These are phyloP conservation scores for Strobilomyces echinocephalus DNA, from an alignment of 768 basidiomycete genomes.

Conservation along the genomic window DNA sequence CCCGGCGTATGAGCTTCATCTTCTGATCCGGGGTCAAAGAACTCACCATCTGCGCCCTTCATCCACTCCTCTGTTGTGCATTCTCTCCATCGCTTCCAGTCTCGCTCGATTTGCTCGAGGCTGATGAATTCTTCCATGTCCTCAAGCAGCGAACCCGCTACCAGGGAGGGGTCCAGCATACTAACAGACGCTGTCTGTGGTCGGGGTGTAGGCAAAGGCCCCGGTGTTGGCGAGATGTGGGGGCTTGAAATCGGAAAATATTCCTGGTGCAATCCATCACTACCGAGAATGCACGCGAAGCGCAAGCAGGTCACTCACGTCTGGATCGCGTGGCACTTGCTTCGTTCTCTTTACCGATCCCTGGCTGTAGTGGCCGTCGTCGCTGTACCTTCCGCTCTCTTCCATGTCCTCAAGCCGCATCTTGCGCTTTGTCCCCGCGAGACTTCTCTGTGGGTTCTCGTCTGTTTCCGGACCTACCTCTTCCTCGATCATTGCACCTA, in stretches of 20 bases:
- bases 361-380: slow-evolving; percentile 2
- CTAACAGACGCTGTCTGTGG: not conserved
- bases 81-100: slow-evolving; percentile 26
- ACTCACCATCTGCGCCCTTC: slow-evolving; percentile 28
- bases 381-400: slow-evolving; percentile 2
- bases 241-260: slow-evolving; percentile 23
- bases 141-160: slow-evolving; percentile 17
- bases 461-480: slow-evolving; percentile 6
- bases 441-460: not conserved
- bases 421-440: slow-evolving; percentile 13
- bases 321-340: slow-evolving; percentile 7
- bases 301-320: slow-evolving; percentile 15
- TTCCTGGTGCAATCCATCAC: slow-evolving; percentile 7
- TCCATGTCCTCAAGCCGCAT: slow-evolving; percentile 13
- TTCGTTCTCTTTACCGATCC: slow-evolving; percentile 16
- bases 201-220: not conserved
- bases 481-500: slow-evolving; percentile 7
- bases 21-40: not conserved
- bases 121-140: slow-evolving; percentile 19
- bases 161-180: slow-evolving; percentile 2
- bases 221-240: slow-evolving; percentile 15
- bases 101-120: slow-evolving; percentile 17
- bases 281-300: not conserved
- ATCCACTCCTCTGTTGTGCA: slow-evolving; percentile 31
- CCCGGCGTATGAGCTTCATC: not conserved